Evolutionary conservation across 805 yeast genomes (phyloP).

Genomic region (Candida odintsovae): DNA sequence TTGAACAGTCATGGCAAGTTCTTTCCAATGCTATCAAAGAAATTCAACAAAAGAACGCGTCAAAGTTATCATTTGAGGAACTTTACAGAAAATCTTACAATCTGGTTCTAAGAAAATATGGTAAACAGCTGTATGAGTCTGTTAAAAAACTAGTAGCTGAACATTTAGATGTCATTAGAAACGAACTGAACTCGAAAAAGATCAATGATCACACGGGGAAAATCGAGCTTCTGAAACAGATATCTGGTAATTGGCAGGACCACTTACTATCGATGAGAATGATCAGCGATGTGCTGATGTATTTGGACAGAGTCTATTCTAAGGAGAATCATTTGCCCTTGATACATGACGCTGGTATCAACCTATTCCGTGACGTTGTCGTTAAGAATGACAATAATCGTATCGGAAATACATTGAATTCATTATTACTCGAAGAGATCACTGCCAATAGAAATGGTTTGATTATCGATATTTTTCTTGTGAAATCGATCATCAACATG

Average conservation of each 20-base stretch:
- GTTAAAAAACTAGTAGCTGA: conserved; percentile 43
- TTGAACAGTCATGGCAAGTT: conserved; percentile 61
- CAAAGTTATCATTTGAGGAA: conserved; percentile 74
- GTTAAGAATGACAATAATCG: conserved; percentile 43
- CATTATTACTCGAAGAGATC: conserved; percentile 48
- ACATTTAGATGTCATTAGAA: conserved; percentile 35
- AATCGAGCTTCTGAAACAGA: conserved; percentile 29
- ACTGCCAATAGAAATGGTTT: conserved; percentile 51
- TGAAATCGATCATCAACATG: conserved; percentile 63
- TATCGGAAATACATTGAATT: conserved; percentile 46
- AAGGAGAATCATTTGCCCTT: conserved; percentile 58
- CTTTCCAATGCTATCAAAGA: conserved; percentile 63
- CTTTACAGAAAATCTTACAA: conserved; percentile 76
- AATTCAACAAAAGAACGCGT: conserved; percentile 68
- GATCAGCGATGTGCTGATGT: conserved; percentile 80
- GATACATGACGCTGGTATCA: conserved; percentile 69
- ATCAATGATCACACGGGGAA: conserved; percentile 9
- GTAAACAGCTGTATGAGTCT: conserved; percentile 57
- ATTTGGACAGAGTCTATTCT: conserved; percentile 79
- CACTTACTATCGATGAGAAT: conserved; percentile 69
- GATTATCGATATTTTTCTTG: conserved; percentile 49
- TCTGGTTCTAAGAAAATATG: conserved; percentile 64
- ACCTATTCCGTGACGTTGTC: conserved; percentile 56
- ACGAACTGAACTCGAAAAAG: conserved; percentile 12
- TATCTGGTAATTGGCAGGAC: conserved; percentile 53